phyloP scores from a whole-genome alignment of 768 basidiomycete species.

The Rhodotorula paludigena region DNA sequence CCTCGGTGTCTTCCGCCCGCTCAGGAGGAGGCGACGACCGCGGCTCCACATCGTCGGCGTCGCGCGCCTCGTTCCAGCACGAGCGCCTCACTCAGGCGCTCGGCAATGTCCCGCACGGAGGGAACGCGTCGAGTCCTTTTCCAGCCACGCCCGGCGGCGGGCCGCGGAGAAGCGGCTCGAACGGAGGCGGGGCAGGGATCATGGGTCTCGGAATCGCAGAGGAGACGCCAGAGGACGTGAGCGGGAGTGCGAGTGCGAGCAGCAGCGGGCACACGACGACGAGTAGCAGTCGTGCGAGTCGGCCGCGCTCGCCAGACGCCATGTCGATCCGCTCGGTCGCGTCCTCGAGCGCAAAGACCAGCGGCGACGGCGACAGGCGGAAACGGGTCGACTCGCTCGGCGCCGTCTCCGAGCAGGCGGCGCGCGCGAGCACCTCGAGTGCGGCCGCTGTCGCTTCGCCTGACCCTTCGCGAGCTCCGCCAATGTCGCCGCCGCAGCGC shows the following conservation, averaged over 20 bases:
- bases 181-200: no score
- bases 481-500: not conserved
- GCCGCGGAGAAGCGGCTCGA: no score
- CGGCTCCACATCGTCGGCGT: no score
- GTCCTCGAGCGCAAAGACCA: constrained; percentile 45
- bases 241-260: not conserved
- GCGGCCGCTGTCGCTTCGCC: not conserved
- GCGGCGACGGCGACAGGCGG: constrained; percentile 6
- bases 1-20: constrained; percentile 29
- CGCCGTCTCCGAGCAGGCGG: not conserved
- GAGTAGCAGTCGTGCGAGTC: not conserved
- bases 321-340: constrained; percentile 43
- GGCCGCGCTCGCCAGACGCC: constrained; percentile 10
- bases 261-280: no score
- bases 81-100: constrained; percentile 25
- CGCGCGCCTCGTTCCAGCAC: not conserved
- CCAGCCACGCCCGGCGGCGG: no score
- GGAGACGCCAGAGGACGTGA: not conserved
- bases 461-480: not conserved
- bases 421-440: no score
- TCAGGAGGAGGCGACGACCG: no score
- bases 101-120: constrained; percentile 8
- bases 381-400: constrained; percentile 22
- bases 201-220: not conserved
- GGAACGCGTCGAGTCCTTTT: not conserved